Base-by-base conservation (phyloP, 2,329 filamentous ascomycete species). In the Aspergillus sp. region DNA sequence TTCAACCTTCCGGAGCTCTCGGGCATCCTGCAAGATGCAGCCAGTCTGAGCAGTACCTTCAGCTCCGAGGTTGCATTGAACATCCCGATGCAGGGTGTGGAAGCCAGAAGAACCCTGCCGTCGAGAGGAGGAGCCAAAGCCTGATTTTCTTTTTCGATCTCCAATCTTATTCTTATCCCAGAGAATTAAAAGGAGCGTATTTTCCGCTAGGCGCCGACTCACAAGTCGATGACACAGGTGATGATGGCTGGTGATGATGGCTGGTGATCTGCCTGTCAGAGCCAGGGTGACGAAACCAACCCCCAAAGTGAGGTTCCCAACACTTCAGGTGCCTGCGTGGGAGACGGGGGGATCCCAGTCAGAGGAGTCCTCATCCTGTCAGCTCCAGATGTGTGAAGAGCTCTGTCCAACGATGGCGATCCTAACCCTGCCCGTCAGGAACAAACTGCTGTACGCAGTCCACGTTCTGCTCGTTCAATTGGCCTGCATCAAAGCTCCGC, bases 291-390 rank as follows among this genome's bases (percentile, higher is more conserved):
- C 56, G 55, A 61, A 55, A 54, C 47, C 38, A n/a, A 45, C 54
- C 19, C 19, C 19, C 19, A 25, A 38, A 13, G 5, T 48, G 53
- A 46, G 59, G 30, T 56, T 34, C 61, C 19, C 65, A 60, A 58
- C 50, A 63, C 52, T 62, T 54, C 51, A 64, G 62, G 63, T 67
- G 65, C 62, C 65, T 68, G 66, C 64, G 61, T 65, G 48, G 54
- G 48, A 62, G 58, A 66, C 66, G 62, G 60, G 66, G 66, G 64
- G 66, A 66, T 65, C 65, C 66, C 53, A 31, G 66, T 61, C 49
- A 55, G 34, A 19, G 34, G 34, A 41, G 28, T 9, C 41, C 54
- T 19, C 34, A 54, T 59, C 38, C 15, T 45, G 46, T 31, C 23
- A 50, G 25, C 22, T 50, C 47, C 3, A 34, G 28, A 19, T 7